Percentiles rank a stretch among this genome's conserved stretches.
These are phyloP conservation scores for Collybia mongolica DNA, from an alignment of 768 basidiomycete species.

Conservation along the genomic window DNA sequence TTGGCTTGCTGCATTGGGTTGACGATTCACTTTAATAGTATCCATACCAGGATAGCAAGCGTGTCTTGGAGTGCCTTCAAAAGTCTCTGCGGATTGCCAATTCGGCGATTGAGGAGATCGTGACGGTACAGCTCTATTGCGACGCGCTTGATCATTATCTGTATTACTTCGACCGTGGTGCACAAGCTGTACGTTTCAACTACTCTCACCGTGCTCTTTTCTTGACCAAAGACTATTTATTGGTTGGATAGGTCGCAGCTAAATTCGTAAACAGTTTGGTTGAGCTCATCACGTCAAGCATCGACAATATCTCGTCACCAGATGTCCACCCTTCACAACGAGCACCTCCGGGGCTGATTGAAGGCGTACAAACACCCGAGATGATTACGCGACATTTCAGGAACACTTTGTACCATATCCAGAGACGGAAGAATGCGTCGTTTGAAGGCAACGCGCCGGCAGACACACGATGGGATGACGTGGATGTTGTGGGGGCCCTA, in stretches of 20 bases:
- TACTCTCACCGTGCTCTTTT: neutral
- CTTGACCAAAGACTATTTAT: neutral
- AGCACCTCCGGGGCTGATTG: conserved; percentile 85
- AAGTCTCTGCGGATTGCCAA: conserved; percentile 96
- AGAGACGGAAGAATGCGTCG: conserved; percentile 62
- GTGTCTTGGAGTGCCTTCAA: conserved; percentile 95
- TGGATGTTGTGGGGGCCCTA: conserved; percentile 84
- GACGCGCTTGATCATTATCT: conserved; percentile 96
- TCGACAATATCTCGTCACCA: conserved; percentile 86
- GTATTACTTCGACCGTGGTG: conserved; percentile 93
- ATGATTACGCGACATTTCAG: conserved; percentile 94
- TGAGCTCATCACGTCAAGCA: conserved; percentile 91
- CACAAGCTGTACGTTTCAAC: conserved; percentile 71
- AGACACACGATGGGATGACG: conserved; percentile 75
- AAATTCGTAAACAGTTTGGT: conserved; percentile 97
- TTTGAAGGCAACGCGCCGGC: conserved; percentile 36
- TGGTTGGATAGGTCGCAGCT: conserved; percentile 67
- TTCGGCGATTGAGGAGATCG: conserved; percentile 94
- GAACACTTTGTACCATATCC: conserved; percentile 85
- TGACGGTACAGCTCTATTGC: conserved; percentile 93
- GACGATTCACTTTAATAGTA: conserved; percentile 40
- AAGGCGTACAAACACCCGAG: conserved; percentile 89
- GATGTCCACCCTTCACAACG: conserved; percentile 89
- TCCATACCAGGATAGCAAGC: conserved; percentile 92
- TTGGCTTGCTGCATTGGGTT: neutral